A percentile compares a stretch with the other conserved stretches of the same genome.
Evolutionary conservation across 2,329 filamentous ascomycete genomes (phyloP).

Genomic region (Talaromyces sp.): DNA sequence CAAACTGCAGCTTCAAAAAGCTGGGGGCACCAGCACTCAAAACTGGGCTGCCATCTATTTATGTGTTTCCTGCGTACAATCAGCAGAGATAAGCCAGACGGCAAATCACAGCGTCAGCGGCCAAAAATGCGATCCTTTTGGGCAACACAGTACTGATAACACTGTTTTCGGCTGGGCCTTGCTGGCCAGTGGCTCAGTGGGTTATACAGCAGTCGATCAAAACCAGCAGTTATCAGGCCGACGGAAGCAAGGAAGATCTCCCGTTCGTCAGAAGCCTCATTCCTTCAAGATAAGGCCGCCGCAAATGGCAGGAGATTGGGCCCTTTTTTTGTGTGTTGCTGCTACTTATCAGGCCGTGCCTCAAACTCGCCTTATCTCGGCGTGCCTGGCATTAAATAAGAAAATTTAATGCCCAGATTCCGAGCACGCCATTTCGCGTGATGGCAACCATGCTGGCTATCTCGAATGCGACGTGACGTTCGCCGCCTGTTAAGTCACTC

Average conservation of each 20-base stretch:
- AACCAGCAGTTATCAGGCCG: not conserved
- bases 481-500: not conserved
- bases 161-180: not conserved
- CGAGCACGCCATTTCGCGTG: not conserved
- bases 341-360: not conserved
- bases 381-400: not conserved
- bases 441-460: not conserved
- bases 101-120: not conserved
- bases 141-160: not conserved
- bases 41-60: not conserved
- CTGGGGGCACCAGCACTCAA: not conserved
- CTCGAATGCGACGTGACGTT: not conserved
- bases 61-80: not conserved
- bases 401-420: not conserved
- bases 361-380: not conserved
- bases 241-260: not conserved
- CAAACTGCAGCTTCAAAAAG: not conserved
- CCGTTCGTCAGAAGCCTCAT: not conserved
- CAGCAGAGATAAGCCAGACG: not conserved
- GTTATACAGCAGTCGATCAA: not conserved
- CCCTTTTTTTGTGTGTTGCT: no score
- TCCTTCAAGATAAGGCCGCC: not conserved
- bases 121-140: not conserved
- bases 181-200: not conserved
- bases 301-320: not conserved